phyloP scores from a whole-genome alignment of 441 rosid species.

The Pelargonium myrrhifolium region DNA sequence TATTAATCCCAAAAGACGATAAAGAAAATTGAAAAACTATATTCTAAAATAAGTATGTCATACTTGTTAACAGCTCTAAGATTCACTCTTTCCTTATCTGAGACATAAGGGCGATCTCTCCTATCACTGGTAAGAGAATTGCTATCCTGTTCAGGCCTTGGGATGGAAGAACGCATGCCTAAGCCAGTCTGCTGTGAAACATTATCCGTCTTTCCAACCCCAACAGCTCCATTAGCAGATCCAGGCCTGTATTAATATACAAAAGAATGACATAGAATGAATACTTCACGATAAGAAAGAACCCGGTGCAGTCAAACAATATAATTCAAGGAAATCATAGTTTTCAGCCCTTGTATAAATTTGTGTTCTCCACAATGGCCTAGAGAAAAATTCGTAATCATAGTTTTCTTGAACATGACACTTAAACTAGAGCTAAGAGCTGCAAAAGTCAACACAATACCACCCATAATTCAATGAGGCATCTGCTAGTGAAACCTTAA shows the following conservation, averaged over 20 bases:
- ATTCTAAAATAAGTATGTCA: constrained; percentile 22
- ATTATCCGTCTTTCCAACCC: constrained; percentile 67
- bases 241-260: constrained; percentile 54
- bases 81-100: constrained; percentile 77
- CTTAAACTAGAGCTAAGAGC: neutral
- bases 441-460: no score
- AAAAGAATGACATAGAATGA: neutral
- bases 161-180: constrained; percentile 51
- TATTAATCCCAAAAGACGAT: neutral
- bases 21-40: neutral
- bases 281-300: neutral
- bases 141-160: constrained; percentile 60
- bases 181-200: constrained; percentile 51
- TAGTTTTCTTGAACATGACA: no score
- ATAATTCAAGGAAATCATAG: neutral
- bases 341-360: neutral
- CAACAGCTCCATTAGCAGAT: constrained; percentile 52
- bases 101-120: constrained; percentile 67
- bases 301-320: neutral
- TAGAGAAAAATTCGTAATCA: neutral
- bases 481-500: no score
- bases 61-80: constrained; percentile 76
- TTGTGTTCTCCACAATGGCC: neutral
- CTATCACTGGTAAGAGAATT: constrained; percentile 54
- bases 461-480: no score